phyloP scores from a whole-genome alignment of 148 eudicot genomes.

The Cornus suecica region DNA sequence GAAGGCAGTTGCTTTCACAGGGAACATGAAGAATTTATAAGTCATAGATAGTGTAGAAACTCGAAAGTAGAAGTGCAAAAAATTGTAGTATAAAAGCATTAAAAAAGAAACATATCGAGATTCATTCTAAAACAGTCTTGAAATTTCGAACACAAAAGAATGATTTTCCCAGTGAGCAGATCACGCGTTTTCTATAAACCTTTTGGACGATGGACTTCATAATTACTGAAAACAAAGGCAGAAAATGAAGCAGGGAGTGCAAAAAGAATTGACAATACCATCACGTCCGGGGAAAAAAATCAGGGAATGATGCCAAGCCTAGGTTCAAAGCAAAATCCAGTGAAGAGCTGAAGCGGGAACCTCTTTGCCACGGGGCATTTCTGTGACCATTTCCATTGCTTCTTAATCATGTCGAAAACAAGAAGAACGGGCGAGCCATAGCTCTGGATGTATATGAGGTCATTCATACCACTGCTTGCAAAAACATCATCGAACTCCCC shows the following conservation, averaged over 20 bases:
- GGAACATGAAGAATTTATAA: background rate
- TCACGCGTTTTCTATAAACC: slow-evolving; percentile 6
- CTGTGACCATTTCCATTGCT: slow-evolving; percentile 87
- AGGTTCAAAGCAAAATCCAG: slow-evolving; percentile 96
- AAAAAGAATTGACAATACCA: background rate
- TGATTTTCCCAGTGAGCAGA: slow-evolving; percentile 10
- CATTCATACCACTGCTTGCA: slow-evolving; percentile 82
- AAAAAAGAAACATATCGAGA: background rate
- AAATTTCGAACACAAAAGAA: slow-evolving; percentile 11
- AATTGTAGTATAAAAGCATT: background rate
- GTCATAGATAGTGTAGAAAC: background rate
- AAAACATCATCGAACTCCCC: slow-evolving; percentile 97
- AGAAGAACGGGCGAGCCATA: slow-evolving; percentile 88
- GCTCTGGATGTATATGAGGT: slow-evolving; percentile 81
- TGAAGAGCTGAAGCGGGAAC: slow-evolving; percentile 93
- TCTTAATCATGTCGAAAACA: slow-evolving; percentile 58
- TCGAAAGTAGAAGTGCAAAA: background rate
- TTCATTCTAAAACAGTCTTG: background rate
- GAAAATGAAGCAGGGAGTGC: background rate
- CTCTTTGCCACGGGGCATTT: slow-evolving; percentile 85
- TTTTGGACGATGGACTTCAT: background rate
- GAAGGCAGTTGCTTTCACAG: background rate
- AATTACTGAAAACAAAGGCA: background rate
- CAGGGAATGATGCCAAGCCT: slow-evolving; percentile 76
- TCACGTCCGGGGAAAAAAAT: slow-evolving; percentile 8